phyloP scores from a whole-genome alignment of 2,329 filamentous ascomycete genomes.

The Onygenales sp. region DNA sequence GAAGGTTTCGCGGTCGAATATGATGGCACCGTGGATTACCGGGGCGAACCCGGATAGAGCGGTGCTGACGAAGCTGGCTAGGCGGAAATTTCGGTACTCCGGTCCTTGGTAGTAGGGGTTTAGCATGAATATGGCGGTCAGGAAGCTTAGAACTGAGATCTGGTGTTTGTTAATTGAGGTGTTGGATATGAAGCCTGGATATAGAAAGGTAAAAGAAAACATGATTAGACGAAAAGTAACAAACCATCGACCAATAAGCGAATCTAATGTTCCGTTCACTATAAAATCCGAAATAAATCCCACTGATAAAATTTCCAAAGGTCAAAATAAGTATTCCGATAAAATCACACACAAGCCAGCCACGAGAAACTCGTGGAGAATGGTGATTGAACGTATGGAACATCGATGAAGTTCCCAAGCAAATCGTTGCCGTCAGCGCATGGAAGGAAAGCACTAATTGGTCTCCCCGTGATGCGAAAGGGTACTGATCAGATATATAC shows the following conservation, averaged over 20 bases:
- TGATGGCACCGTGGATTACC: slow-evolving; percentile 20
- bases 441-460: slow-evolving; percentile 13
- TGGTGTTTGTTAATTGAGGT: slow-evolving; percentile 2
- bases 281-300: slow-evolving; percentile 28
- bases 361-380: slow-evolving; percentile 16
- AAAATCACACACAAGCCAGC: slow-evolving; percentile 23
- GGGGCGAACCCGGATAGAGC: slow-evolving; percentile 25
- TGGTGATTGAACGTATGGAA: slow-evolving; percentile 28
- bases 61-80: slow-evolving; percentile 21
- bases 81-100: slow-evolving; percentile 20
- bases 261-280: slow-evolving; percentile 20
- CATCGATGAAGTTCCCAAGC: slow-evolving; percentile 21
- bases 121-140: slow-evolving; percentile 24
- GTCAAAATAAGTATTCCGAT: slow-evolving; percentile 25
- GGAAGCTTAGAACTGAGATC: slow-evolving; percentile 21
- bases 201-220: background rate
- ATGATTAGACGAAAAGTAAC: slow-evolving; percentile 4
- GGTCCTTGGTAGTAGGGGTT: slow-evolving; percentile 23
- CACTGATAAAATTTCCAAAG: slow-evolving; percentile 25
- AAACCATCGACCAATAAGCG: slow-evolving; percentile 28
- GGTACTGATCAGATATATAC: background rate
- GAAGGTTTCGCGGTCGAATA: slow-evolving; percentile 18
- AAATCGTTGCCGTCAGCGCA: slow-evolving; percentile 21
- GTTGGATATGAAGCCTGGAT: background rate
- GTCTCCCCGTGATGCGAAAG: slow-evolving; percentile 5